Percentiles rank a stretch among this genome's conserved stretches.
phyloP scores from a whole-genome alignment of 2,329 filamentous ascomycete species.

The Claviceps africana region DNA sequence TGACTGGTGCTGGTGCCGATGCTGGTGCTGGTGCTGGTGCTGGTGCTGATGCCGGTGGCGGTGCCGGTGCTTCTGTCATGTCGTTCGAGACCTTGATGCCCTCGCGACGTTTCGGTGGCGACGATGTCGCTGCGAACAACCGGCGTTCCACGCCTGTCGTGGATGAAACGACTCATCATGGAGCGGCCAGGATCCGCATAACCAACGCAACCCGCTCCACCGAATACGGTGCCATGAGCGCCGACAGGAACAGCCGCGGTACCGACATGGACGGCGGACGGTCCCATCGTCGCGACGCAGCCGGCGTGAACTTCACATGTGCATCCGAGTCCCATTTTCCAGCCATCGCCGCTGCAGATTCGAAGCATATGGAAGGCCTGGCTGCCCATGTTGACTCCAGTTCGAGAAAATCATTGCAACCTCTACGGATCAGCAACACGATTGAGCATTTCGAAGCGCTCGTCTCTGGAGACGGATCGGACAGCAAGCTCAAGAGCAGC shows the following conservation, averaged over 20 bases:
- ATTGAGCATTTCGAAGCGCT: slow-evolving; percentile 7
- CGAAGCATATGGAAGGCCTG: not conserved
- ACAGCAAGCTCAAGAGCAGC: not conserved
- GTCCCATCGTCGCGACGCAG: not conserved
- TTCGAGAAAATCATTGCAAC: not conserved
- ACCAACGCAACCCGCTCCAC: not conserved
- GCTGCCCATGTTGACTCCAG: not conserved
- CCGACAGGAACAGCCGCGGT: not conserved
- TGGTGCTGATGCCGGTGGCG: not conserved
- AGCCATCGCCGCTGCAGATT: not conserved
- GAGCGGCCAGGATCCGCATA: not conserved
- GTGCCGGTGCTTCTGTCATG: too few species aligned
- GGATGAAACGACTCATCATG: not conserved
- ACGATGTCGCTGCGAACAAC: not conserved
- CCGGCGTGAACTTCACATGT: not conserved
- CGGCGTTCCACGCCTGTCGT: not conserved
- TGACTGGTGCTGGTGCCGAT: too few species aligned
- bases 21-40: too few species aligned
- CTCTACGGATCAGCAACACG: slow-evolving; percentile 3
- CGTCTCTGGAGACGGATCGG: not conserved
- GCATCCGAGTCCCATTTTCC: not conserved
- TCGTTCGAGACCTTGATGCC: not conserved
- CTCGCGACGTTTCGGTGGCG: not conserved
- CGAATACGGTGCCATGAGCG: not conserved
- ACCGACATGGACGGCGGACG: not conserved